Base-by-base conservation (phyloP, 106 monocot genomes). In the Dendrobium chrysotoxum region DNA sequence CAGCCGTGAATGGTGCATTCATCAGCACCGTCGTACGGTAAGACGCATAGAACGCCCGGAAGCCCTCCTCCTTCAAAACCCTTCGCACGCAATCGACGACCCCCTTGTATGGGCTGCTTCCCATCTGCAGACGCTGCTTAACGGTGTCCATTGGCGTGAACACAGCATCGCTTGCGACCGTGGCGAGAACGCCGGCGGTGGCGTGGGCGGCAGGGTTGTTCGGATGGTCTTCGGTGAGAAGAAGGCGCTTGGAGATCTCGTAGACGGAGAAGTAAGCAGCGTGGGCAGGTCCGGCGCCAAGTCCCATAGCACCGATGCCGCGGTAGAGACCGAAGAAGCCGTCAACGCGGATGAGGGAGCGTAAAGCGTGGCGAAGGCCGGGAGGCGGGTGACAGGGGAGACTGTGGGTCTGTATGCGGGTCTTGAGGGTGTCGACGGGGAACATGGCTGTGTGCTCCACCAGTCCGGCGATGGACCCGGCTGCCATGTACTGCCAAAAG, bases 61-160 rank as follows among this genome's bases (percentile, higher is more conserved):
- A 25, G n/a, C 93, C 93, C 39, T 93, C 93, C 82, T 93, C 93
- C 84, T 83, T 80, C 78, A 91, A 28, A 18, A 93, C 87, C 78
- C 90, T 82, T 79, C 42, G 64, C 50, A 93, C 74, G 81, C 93
- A 93, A 72, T 93, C 93, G 30, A 20, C 80, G 8, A 90, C 88
- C 20, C 93, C 93, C 25, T 80, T 83, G 66, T 93, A 93, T 28
- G 93, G 93, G 53, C 93, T 93, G 30, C 78, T 82, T 71, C 72
- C 35, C 20, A 93, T 82, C 88, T 93, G 93, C 78, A 93, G 57
- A 75, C 93, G 65, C 85, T 93, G 93, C 90, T 93, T 93, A 31
- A 99, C 95, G 17, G 91, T 93, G 53, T 99, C 98, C 89, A 99
- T 91, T 12, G 98, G 98, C n/a, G 92, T 99, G 79, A 99, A 86